phyloP scores from a whole-genome alignment of 208 protist genomes.

The Lotmaria passim region DNA sequence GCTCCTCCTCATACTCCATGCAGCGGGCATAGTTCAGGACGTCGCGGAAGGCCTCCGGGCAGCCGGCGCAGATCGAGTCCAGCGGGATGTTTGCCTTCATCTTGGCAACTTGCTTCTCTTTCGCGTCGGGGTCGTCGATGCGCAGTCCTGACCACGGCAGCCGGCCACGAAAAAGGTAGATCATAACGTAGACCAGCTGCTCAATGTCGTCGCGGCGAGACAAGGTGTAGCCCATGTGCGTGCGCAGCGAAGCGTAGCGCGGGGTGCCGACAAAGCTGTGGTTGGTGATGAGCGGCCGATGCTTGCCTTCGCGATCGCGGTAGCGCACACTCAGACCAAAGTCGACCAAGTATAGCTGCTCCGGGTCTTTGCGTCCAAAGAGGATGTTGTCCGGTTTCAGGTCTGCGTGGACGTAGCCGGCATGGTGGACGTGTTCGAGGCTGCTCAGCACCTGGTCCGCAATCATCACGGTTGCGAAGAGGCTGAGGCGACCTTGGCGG shows the following conservation, averaged over 20 bases:
- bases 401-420: slow-evolving; percentile 84
- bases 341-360: slow-evolving; percentile 81
- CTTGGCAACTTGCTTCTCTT: slow-evolving; percentile 53
- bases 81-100: slow-evolving; percentile 61
- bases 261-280: slow-evolving; percentile 80
- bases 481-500: slow-evolving; percentile 83
- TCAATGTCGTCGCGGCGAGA: slow-evolving; percentile 91
- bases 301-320: slow-evolving; percentile 59
- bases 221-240: slow-evolving; percentile 96
- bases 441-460: slow-evolving; percentile 95
- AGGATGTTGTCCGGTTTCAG: slow-evolving; percentile 93
- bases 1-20: slow-evolving; percentile 76
- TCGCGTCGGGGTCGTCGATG: slow-evolving; percentile 56
- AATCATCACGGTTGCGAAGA: slow-evolving; percentile 99
- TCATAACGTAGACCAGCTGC: slow-evolving; percentile 92
- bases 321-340: slow-evolving; percentile 77
- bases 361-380: slow-evolving; percentile 60
- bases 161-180: slow-evolving; percentile 97
- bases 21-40: slow-evolving; percentile 64
- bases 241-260: slow-evolving; percentile 95
- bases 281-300: slow-evolving; percentile 75
- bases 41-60: slow-evolving; percentile 70
- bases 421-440: slow-evolving; percentile 94
- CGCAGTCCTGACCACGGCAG: slow-evolving; percentile 96
- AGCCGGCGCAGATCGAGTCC: slow-evolving; percentile 52